Base-by-base conservation (phyloP, 345 rosid genomes). In the Populus davidiana region DNA sequence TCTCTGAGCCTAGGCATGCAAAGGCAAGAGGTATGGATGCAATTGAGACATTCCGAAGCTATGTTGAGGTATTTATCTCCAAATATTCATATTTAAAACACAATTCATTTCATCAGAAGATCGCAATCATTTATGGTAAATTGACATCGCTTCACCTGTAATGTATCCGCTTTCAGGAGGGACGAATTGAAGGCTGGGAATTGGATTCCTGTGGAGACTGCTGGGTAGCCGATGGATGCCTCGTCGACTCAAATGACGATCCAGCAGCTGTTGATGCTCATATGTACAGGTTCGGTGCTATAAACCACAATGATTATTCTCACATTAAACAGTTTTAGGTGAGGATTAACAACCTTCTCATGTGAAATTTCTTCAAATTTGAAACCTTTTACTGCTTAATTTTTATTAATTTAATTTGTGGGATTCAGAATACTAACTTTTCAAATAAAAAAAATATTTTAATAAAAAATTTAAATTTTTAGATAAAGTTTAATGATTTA, bases 201-300 rank as follows among this genome's bases (percentile, higher is more conserved):
- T 20, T 95, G 75, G 99, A 89, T 56, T 83, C 91, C 1, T 93
- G 99, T 71, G 97, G 98, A 27, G 97, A 95, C 36, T 95, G 99
- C 79, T 93, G 92, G 93, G 99, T 95, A 29, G 92, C 85, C 64
- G 96, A 93, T 82, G 99, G 98, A 25, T 93, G 99, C 81, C 96
- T 95, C 6, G 97, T 89, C 6, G 98, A 93, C 82, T 86, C 91
- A 9, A 87, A 91, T 67, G 96, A 93, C 59, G 69, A 74, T 76
- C 96, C 98, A 8, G 81, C 92, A 17, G 82, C 93, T 41, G 82
- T 93, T 73, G 99, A 93, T 81, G 99, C 99, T 71, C 85, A 86
- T 79, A 92, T 95, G 98, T 95, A 95, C 81, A 91, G 97, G 97
- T 94, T 49, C 2, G 20, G 35, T 67, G n/a, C 54, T 20, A 29